A percentile compares a stretch with the other conserved stretches of the same genome.
phyloP scores from a whole-genome alignment of 2,329 filamentous ascomycete genomes.

The Colletotrichum acutatum region DNA sequence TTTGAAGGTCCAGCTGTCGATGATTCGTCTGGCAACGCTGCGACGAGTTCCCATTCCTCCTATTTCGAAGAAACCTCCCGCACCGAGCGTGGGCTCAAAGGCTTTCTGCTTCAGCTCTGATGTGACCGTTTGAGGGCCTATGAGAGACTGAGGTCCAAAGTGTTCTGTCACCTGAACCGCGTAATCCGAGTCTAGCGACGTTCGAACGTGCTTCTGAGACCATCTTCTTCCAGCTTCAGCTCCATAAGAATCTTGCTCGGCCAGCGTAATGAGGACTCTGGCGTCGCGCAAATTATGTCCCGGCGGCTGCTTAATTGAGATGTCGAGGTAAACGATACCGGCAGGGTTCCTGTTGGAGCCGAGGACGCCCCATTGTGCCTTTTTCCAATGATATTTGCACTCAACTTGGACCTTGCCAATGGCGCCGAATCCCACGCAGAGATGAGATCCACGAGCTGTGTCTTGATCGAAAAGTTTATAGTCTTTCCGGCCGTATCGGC shows the following conservation, averaged over 20 bases:
- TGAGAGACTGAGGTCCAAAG: not conserved
- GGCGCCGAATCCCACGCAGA: not conserved
- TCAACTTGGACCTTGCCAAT: not conserved
- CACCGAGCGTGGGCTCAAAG: not conserved
- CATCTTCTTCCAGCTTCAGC: not conserved
- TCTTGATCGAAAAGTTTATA: not conserved
- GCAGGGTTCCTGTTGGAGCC: not conserved
- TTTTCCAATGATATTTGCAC: not conserved
- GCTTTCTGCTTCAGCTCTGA: not conserved
- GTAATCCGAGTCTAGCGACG: rapidly evolving
- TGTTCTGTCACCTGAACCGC: not conserved
- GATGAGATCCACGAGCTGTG: rapidly evolving
- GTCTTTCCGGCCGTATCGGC: not conserved
- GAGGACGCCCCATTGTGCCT: not conserved
- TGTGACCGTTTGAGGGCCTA: rapidly evolving
- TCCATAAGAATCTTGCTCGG: not conserved
- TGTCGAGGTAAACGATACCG: not conserved
- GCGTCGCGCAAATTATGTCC: not conserved
- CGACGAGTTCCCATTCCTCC: not conserved
- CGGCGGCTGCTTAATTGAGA: not conserved
- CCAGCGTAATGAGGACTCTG: not conserved
- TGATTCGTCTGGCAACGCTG: no score
- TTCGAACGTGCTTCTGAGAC: not conserved
- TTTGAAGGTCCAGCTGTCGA: not conserved
- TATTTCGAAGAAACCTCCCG: rapidly evolving